phyloP scores from a whole-genome alignment of 129 eudicot species.

The Saposhnikovia divaricata region DNA sequence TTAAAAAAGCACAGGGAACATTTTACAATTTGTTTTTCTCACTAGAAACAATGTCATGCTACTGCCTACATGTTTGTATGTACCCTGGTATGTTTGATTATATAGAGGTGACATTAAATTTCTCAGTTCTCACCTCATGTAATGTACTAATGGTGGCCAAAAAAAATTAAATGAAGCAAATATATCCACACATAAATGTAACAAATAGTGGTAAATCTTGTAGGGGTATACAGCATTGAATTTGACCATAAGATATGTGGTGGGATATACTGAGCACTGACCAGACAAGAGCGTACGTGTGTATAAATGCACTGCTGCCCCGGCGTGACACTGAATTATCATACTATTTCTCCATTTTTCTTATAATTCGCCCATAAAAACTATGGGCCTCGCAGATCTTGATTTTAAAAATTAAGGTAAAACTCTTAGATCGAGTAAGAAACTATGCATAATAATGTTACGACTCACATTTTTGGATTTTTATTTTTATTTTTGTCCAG shows the following conservation, averaged over 20 bases:
- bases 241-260: neutral
- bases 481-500: too few relatives aligned
- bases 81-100: neutral
- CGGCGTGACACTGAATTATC: neutral
- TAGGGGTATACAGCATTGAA: neutral
- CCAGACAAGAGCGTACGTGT: conserved; percentile 5
- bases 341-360: neutral
- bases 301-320: neutral
- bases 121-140: neutral
- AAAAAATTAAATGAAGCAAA: neutral
- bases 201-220: neutral
- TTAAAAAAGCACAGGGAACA: too few relatives aligned
- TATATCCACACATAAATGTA: neutral
- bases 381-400: neutral
- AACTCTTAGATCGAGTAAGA: neutral
- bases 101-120: neutral
- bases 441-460: too few relatives aligned
- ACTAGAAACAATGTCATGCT: too few relatives aligned
- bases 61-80: too few relatives aligned
- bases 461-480: too few relatives aligned
- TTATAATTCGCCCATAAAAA: neutral
- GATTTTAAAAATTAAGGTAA: neutral
- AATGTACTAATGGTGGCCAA: neutral
- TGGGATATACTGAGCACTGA: neutral
- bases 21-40: too few relatives aligned